Conservation (phyloP, 2,329 filamentous ascomycete species). For the Beauveria bassiana region DNA sequence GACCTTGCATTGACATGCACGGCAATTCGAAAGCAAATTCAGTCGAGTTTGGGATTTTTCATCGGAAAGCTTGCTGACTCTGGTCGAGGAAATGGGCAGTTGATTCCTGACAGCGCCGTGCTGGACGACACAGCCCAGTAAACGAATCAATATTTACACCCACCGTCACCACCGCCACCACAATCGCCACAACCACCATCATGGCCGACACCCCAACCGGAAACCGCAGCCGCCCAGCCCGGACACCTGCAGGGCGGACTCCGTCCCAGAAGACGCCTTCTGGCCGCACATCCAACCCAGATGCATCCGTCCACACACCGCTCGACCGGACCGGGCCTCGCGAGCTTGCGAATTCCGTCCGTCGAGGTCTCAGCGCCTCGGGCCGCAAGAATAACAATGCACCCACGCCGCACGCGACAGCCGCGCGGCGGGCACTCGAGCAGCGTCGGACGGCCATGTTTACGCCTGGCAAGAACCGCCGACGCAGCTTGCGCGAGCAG, state of each 20-base stretch:
- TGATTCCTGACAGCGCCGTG: not conserved
- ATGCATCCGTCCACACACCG: constrained; percentile 34
- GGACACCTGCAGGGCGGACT: constrained; percentile 21
- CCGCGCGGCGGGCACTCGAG: constrained; percentile 50
- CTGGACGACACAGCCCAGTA: not conserved
- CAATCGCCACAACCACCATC: not conserved
- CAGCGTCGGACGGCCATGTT: constrained; percentile 51
- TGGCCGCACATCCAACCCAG: not conserved
- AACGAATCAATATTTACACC: not conserved
- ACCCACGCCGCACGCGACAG: constrained; percentile 53
- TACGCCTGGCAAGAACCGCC: constrained; percentile 50
- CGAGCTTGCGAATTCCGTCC: constrained; percentile 30
- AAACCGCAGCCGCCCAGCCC: not conserved
- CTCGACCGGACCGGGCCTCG: constrained; percentile 29
- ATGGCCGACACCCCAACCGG: constrained; percentile 12
- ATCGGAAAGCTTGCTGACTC: not conserved
- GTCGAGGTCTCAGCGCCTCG: constrained; percentile 38
- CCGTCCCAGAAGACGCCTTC: constrained; percentile 25
- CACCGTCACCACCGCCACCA: not conserved
- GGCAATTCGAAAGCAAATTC: too few relatives aligned
- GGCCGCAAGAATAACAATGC: constrained; percentile 29
- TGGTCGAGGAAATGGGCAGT: not conserved
- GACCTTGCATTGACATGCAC: not conserved
- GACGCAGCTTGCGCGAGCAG: constrained; percentile 49
- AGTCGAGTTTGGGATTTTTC: too few relatives aligned